Evolutionary conservation across 1,139 yeast species (phyloP), one percentile per base, ranked within the genome.

Genomic region (Candida glucosophila): DNA sequence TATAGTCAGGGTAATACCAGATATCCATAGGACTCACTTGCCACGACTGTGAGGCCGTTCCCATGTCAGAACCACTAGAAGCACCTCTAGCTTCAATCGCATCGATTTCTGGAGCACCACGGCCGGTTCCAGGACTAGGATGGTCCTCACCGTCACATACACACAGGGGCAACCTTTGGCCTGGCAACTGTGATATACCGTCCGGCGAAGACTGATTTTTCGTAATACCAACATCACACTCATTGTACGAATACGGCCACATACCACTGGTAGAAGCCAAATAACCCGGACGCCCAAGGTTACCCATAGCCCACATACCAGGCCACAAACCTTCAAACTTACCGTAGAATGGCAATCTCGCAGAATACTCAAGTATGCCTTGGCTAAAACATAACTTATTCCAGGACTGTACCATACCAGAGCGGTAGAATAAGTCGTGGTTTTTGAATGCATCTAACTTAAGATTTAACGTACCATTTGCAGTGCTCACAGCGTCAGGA

Each of bases 81-180:
- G 64, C 72, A 4, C 69, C 67, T 32, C 78, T 77, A 30, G 80
- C 95, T 67, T 83, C 95, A 25, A 83, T 44, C 21, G 75, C 73
- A 69, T 83, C 95, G 39, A 83, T 79, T 64, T 83, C 95, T 2
- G 94, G 93, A 0, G 93, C 92, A 26, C 94, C 93, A 47, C 95
- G 69, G 14, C 94, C 95, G 2, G 52, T 52, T 20, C 94, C 95
- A 4, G 60, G 67, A 41, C 75, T 81, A 19, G 94, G 94, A 47
- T 82, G 94, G 26, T 75, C 82, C 39, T 74, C 81, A 12, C 78
- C 83, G 23, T 62, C 56, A 55, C 94, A 83, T 1, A 82, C 73
- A 54, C 94, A 83, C 15, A 58, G 46, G 44, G 63, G 73, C 32
- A 83, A 58, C 31, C 69, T 67, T 55, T 82, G 93, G 14, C 95